A percentile compares a stretch with the other conserved stretches of the same genome.
Evolutionary conservation across 495 filamentous ascomycete species (phyloP).

Genomic region (Hypomontagnella submonticulosa): DNA sequence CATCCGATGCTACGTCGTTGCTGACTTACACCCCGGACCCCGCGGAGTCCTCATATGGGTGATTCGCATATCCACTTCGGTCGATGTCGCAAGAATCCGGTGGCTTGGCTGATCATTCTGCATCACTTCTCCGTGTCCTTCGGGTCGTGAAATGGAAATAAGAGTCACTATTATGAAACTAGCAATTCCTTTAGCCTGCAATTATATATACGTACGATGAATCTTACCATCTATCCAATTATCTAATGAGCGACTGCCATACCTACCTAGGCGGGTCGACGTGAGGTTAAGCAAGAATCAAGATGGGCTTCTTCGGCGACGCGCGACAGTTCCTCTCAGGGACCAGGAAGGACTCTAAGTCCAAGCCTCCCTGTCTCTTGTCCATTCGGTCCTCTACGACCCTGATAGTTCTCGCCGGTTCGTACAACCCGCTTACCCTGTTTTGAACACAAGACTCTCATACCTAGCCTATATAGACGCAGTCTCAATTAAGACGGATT

Average conservation of each 20-base stretch:
- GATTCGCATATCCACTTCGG: slow-evolving; percentile 7
- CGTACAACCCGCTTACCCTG: slow-evolving; percentile 41
- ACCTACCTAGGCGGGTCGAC: too few relatives aligned
- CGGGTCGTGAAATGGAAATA: background rate
- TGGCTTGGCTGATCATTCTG: slow-evolving; percentile 1
- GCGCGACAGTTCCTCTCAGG: slow-evolving; percentile 50
- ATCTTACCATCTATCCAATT: background rate
- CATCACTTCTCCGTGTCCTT: slow-evolving; percentile 9
- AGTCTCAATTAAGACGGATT: slow-evolving; percentile 6
- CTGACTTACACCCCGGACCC: slow-evolving; percentile 9
- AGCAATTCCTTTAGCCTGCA: background rate
- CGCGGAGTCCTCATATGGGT: slow-evolving; percentile 27
- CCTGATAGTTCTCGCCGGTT: slow-evolving; percentile 55
- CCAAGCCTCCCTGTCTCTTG: slow-evolving; percentile 63
- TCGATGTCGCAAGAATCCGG: background rate
- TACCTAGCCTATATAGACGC: background rate
- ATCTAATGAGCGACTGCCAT: too few relatives aligned
- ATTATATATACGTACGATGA: slow-evolving; percentile 2
- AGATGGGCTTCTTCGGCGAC: slow-evolving; percentile 36
- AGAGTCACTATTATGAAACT: background rate
- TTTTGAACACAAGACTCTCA: slow-evolving; percentile 11
- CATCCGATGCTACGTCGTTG: slow-evolving; percentile 17
- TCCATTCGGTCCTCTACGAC: slow-evolving; percentile 61
- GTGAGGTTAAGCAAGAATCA: background rate
- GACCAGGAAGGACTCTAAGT: slow-evolving; percentile 57